These are phyloP conservation scores for Mortierella sp. DNA, from an alignment of 371 early-diverging fungal species.

Conservation along the genomic window DNA sequence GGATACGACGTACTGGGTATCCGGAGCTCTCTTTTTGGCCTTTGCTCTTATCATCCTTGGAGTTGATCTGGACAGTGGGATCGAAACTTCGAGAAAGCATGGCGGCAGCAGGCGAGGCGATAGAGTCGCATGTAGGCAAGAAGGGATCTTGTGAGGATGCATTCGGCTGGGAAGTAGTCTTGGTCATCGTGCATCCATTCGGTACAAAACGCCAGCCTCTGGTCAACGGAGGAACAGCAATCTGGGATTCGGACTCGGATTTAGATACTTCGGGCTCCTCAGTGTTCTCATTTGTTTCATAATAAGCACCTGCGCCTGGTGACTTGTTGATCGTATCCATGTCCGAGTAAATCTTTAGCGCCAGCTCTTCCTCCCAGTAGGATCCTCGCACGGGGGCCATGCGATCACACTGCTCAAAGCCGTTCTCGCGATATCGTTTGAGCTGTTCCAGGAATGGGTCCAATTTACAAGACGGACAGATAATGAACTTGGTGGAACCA, in stretches of 20 bases:
- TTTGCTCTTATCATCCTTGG: background rate
- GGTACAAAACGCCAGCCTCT: slow-evolving; percentile 51
- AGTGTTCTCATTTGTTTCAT: too few species aligned
- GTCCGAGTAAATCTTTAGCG: slow-evolving; percentile 25
- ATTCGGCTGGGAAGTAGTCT: slow-evolving; percentile 9
- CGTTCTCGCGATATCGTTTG: slow-evolving; percentile 10
- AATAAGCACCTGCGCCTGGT: slow-evolving; percentile 32
- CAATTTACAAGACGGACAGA: slow-evolving; percentile 29
- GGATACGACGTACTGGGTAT: slow-evolving; percentile 25
- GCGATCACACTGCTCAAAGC: slow-evolving; percentile 40
- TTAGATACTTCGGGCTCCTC: too few species aligned
- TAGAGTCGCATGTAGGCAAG: slow-evolving; percentile 27
- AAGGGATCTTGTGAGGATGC: slow-evolving; percentile 30
- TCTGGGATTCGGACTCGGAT: too few species aligned
- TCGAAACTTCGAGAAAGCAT: slow-evolving; percentile 2
- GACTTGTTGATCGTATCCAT: slow-evolving; percentile 23
- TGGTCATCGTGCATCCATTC: slow-evolving; percentile 44
- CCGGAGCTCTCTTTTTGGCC: too few species aligned
- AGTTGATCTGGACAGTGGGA: background rate
- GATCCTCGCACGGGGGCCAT: slow-evolving; percentile 38
- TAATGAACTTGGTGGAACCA: slow-evolving; percentile 7
- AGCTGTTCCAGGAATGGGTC: slow-evolving; percentile 25
- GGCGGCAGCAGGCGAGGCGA: slow-evolving; percentile 20
- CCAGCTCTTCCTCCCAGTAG: slow-evolving; percentile 38
- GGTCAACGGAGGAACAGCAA: too few species aligned